Evolutionary conservation across 805 yeast species (phyloP).

Genomic region (Teunomyces barrocoloradensis): DNA sequence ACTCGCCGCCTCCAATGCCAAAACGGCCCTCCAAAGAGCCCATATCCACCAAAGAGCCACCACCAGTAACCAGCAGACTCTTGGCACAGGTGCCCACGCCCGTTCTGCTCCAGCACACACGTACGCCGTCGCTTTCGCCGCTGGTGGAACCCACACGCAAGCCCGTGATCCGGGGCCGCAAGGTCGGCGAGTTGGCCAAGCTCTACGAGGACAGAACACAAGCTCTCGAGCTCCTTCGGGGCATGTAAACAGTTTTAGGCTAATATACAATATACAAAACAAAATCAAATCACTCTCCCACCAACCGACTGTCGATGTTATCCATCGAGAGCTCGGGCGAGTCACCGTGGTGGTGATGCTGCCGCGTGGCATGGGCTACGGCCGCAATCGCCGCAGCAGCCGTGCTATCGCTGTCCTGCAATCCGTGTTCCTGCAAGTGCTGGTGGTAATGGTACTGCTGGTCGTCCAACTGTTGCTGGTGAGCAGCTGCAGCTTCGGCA

Average conservation of each 20-base stretch:
- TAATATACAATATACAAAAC: slow-evolving; percentile 14
- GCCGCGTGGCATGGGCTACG: slow-evolving; percentile 32
- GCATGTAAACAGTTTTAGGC: slow-evolving; percentile 19
- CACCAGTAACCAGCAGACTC: not conserved
- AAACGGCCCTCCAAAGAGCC: not conserved
- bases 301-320: slow-evolving; percentile 44
- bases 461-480: slow-evolving; percentile 24
- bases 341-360: slow-evolving; percentile 21
- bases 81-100: no score
- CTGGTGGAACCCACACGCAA: slow-evolving; percentile 14
- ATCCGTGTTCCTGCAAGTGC: slow-evolving; percentile 26
- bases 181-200: slow-evolving; percentile 61
- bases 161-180: slow-evolving; percentile 52
- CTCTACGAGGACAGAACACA: slow-evolving; percentile 59
- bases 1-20: no score
- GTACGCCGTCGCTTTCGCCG: slow-evolving; percentile 11
- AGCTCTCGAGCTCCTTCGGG: slow-evolving; percentile 34
- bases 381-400: slow-evolving; percentile 45
- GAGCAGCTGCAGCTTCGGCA: slow-evolving; percentile 11
- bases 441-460: slow-evolving; percentile 26
- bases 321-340: slow-evolving; percentile 39
- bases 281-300: slow-evolving; percentile 30
- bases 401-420: slow-evolving; percentile 17
- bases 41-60: no score
- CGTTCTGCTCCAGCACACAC: slow-evolving; percentile 4